Conservation (phyloP, 2,329 filamentous ascomycete species). For the Ophiosphaerella korrae region DNA sequence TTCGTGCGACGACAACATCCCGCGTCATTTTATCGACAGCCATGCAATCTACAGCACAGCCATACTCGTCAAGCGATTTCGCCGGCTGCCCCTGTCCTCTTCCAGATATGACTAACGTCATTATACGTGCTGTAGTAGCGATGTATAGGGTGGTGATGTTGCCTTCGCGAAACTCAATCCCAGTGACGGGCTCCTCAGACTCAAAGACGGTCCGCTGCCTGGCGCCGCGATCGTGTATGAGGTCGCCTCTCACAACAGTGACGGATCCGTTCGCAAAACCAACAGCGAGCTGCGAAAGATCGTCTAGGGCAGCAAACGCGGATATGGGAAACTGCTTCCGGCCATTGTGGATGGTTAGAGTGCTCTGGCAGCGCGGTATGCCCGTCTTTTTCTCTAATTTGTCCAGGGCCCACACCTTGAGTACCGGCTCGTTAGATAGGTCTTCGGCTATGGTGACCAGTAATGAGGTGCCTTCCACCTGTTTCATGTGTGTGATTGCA, state of each 20-base stretch:
- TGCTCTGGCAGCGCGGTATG: conserved; percentile 84
- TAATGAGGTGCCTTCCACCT: conserved; percentile 84
- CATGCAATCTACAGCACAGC: conserved; percentile 95
- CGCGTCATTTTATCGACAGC: conserved; percentile 78
- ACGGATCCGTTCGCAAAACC: conserved; percentile 96
- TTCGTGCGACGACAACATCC: conserved; percentile 87
- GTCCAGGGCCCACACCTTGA: conserved; percentile 98
- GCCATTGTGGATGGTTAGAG: conserved; percentile 83
- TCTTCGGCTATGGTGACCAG: conserved; percentile 89
- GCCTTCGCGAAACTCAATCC: conserved; percentile 75
- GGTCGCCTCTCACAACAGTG: conserved; percentile 88
- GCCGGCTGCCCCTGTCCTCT: conserved; percentile 88
- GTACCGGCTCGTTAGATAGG: conserved; percentile 79
- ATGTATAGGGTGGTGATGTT: conserved; percentile 81
- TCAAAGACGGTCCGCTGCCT: conserved; percentile 95
- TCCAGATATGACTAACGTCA: conserved; percentile 85
- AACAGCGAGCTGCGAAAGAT: conserved; percentile 89
- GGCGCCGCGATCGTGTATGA: conserved; percentile 93
- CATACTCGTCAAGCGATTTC: conserved; percentile 84
- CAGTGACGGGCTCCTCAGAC: conserved; percentile 94
- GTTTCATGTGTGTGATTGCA: conserved; percentile 87
- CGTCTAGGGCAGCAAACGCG: conserved; percentile 83
- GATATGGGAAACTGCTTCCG: conserved; percentile 94
- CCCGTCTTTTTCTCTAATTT: conserved; percentile 94
- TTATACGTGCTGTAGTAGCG: conserved; percentile 83